Evolutionary conservation across 139 green algal genomes (phyloP).

Genomic region (Trebouxia sp.): DNA sequence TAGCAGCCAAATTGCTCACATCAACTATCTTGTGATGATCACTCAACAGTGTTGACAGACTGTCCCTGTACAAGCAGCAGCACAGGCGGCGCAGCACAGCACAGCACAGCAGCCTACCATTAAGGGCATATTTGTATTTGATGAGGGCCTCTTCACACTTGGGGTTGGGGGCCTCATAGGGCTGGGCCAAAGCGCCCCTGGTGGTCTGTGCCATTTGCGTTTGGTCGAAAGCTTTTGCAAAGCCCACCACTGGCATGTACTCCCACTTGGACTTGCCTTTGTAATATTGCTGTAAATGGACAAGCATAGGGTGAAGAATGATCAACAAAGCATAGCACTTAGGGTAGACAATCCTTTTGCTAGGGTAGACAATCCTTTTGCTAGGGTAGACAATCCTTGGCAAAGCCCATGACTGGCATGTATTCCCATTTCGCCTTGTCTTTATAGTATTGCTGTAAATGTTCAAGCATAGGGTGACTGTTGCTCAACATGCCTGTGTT

Average conservation of each 20-base stretch:
- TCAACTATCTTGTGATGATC: background rate
- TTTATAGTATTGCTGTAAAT: conserved; percentile 21
- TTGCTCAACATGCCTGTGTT: too few relatives aligned
- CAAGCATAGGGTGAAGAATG: too few relatives aligned
- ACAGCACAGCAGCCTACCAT: background rate
- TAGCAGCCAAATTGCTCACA: background rate
- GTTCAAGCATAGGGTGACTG: background rate
- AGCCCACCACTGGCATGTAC: conserved; percentile 22
- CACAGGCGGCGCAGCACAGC: too few relatives aligned
- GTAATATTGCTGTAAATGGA: conserved; percentile 35
- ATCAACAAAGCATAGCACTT: too few relatives aligned
- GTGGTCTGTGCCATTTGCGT: background rate
- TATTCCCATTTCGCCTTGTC: conserved; percentile 26
- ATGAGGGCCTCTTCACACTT: background rate
- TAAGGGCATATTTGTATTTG: conserved; percentile 21
- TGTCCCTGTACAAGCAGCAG: too few relatives aligned
- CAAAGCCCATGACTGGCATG: conserved; percentile 16
- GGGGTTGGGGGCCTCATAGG: conserved; percentile 21
- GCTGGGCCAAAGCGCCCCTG: background rate
- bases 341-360: too few relatives aligned
- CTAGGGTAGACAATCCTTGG: too few relatives aligned
- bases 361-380: too few relatives aligned
- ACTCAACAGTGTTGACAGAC: background rate
- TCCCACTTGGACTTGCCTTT: conserved; percentile 10
- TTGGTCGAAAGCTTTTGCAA: conserved; percentile 33